phyloP scores from a whole-genome alignment of 2,329 filamentous ascomycete species.

The Leptosphaerulina australis region DNA sequence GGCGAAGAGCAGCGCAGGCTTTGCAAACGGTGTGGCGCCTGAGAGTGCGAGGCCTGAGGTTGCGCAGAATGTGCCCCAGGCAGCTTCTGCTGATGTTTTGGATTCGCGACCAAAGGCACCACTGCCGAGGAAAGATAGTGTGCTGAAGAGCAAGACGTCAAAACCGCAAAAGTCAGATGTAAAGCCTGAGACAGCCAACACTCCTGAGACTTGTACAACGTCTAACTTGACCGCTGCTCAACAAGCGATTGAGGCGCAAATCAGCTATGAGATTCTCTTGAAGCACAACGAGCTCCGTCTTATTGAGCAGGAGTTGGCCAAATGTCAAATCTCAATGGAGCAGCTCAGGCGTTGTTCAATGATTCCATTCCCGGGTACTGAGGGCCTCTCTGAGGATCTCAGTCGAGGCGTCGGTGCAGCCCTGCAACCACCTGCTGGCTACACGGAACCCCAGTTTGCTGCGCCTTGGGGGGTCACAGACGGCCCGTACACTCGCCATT shows the following conservation, averaged over 20 bases:
- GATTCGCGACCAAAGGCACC: constrained; percentile 38
- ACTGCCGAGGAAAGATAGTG: constrained; percentile 39
- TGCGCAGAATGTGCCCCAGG: constrained; percentile 23
- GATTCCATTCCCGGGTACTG: constrained; percentile 82
- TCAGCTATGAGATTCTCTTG: constrained; percentile 87
- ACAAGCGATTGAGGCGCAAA: constrained; percentile 80
- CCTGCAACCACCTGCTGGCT: constrained; percentile 65
- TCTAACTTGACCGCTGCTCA: constrained; percentile 59
- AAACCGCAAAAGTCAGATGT: constrained; percentile 31
- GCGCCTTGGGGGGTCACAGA: constrained; percentile 89
- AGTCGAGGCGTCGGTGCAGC: constrained; percentile 76
- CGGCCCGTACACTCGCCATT: constrained; percentile 92
- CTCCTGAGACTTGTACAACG: constrained; percentile 34
- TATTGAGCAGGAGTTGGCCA: constrained; percentile 94
- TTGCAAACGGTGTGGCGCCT: constrained; percentile 22
- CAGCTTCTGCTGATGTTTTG: constrained; percentile 30
- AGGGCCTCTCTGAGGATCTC: constrained; percentile 70
- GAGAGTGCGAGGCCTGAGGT: constrained; percentile 24
- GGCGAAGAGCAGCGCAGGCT: constrained; percentile 18
- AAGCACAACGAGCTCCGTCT: constrained; percentile 94
- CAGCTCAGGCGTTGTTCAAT: constrained; percentile 91
- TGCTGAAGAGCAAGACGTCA: constrained; percentile 37
- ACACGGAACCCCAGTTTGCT: constrained; percentile 74
- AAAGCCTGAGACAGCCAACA: constrained; percentile 33
- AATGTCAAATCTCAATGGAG: constrained; percentile 91